Evolutionary conservation across 768 basidiomycete species (phyloP).

Genomic region (Russula sp.): DNA sequence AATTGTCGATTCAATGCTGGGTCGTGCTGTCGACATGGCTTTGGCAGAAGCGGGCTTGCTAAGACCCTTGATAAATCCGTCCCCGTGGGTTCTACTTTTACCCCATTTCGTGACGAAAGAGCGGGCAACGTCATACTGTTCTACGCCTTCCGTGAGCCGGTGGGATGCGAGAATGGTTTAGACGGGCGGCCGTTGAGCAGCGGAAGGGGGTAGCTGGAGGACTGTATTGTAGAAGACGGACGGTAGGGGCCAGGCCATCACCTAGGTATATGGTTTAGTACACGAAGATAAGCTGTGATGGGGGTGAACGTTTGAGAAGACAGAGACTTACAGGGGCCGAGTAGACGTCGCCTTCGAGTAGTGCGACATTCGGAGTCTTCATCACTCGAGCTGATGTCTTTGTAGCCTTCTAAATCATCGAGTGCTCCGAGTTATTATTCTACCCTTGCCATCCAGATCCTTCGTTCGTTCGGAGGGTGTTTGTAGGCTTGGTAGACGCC

Average conservation of each 20-base stretch:
- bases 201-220: constrained; percentile 40
- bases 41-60: constrained; percentile 39
- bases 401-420: constrained; percentile 65
- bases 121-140: constrained; percentile 42
- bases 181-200: constrained; percentile 38
- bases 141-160: constrained; percentile 55
- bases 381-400: constrained; percentile 53
- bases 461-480: constrained; percentile 42
- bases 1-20: constrained; percentile 59
- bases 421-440: constrained; percentile 47
- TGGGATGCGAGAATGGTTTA: constrained; percentile 59
- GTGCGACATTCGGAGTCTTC: constrained; percentile 74
- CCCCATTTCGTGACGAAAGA: constrained; percentile 34
- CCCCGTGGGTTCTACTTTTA: constrained; percentile 37
- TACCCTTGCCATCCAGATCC: constrained; percentile 50
- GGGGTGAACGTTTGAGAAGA: constrained; percentile 16
- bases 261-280: constrained; percentile 36
- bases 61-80: constrained; percentile 46
- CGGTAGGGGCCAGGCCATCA: constrained; percentile 47
- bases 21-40: constrained; percentile 45
- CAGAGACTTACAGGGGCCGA: constrained; percentile 57
- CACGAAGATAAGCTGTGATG: not conserved
- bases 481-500: constrained; percentile 67
- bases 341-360: constrained; percentile 75
- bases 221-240: constrained; percentile 44